Conservation (phyloP, 805 yeast species). For the Kodamaea leandrae region DNA sequence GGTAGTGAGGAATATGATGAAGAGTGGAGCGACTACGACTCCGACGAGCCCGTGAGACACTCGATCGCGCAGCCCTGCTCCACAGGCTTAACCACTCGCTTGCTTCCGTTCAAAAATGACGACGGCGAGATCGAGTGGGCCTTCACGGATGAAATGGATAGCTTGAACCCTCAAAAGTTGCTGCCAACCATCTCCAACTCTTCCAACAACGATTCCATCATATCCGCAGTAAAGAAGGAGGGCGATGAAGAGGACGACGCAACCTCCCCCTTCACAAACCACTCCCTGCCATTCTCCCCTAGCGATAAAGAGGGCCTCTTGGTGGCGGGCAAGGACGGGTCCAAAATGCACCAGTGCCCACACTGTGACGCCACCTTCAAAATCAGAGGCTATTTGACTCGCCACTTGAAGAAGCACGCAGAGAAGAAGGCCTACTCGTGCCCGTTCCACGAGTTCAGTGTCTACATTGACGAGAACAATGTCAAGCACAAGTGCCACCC, state of each 20-base stretch:
- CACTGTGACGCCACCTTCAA: conserved; percentile 49
- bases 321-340: conserved; percentile 14
- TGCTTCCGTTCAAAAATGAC: conserved; percentile 50
- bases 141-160: conserved; percentile 28
- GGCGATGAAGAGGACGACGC: conserved; percentile 14
- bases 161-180: conserved; percentile 14
- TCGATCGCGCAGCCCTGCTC: conserved; percentile 42
- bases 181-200: conserved; percentile 41
- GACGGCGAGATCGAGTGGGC: conserved; percentile 60
- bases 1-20: not conserved
- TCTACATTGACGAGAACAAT: conserved; percentile 39
- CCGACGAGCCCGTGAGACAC: conserved; percentile 3
- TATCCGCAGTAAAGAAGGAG: conserved; percentile 18
- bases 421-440: conserved; percentile 51
- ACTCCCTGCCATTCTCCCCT: conserved; percentile 27
- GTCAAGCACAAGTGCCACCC: conserved; percentile 50
- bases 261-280: conserved; percentile 31
- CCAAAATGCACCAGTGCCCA: conserved; percentile 40
- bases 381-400: conserved; percentile 52
- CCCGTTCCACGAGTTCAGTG: conserved; percentile 45
- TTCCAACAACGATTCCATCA: conserved; percentile 32
- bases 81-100: conserved; percentile 46
- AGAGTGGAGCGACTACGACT: conserved; percentile 6
- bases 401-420: conserved; percentile 55
- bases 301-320: conserved; percentile 14